Base-by-base conservation (phyloP, 495 filamentous ascomycete genomes). In the Saxispiralis lemnorum region DNA sequence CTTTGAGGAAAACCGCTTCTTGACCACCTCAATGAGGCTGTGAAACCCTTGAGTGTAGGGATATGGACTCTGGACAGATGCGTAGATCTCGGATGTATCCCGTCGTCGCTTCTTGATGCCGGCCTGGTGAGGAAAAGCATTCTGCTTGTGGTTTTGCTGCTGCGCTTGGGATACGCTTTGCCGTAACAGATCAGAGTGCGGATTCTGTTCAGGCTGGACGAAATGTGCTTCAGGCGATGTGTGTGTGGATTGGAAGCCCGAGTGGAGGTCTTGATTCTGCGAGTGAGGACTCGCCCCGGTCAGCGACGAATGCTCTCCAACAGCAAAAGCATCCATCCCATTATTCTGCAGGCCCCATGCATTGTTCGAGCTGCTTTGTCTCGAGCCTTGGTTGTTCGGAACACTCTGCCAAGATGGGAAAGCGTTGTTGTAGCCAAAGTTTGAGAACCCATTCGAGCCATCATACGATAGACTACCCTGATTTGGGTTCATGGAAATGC, bases 41-140 rank as follows among this genome's bases (percentile, higher is more conserved):
- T 97, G 89, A 62, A 94, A 95, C 34, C 83, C 82, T 42, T 67
- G 73, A 1, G 83, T 83, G 55, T 97, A 95, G 7, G 81, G 73
- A 56, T 96, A 95, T 17, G 92, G 85, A 51, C 85, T 73, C 39
- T 78, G 83, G 51, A 97, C 84, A 34, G 73, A 79, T 43, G 82
- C 75, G 63, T 97, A 97, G 48, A 95, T 85, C 18, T 73, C 68
- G 0, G 79, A 85, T 5, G 87, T 79, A 50, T 94, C 84, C 31
- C 74, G 74, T 34, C 67, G 69, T 13, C 72, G 75, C 48, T 75
- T 64, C 41, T 28, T 58, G 44, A 40, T 39, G 12, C 1, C 67
- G 46, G 62, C 69, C 51, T 61, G 65, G 39, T 46, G 46, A 38
- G 39, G 51, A 49, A 48, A 45, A 51, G 44, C 48, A 37, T 44